Percentiles rank a stretch among this genome's conserved stretches.
Evolutionary conservation across 345 rosid species (phyloP).

Genomic region (Lenwebbia sp.): DNA sequence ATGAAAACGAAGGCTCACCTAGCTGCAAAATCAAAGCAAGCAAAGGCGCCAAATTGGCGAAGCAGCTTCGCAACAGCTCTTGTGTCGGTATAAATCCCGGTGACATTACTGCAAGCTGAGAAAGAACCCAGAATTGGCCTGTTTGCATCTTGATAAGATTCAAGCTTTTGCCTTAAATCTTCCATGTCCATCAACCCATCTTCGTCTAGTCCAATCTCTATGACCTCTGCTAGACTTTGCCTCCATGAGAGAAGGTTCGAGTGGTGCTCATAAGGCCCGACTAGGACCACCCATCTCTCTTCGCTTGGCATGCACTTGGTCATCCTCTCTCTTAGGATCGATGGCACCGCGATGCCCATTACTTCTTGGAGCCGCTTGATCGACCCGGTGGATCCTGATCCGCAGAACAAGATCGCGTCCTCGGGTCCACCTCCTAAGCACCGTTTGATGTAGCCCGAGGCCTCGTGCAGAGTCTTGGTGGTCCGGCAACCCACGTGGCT

Average conservation of each 20-base stretch:
- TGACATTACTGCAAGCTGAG: slow-evolving; percentile 61
- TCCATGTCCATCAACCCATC: slow-evolving; percentile 25
- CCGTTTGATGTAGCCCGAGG: slow-evolving; percentile 27
- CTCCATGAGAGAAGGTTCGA: too few relatives aligned
- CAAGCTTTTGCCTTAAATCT: slow-evolving; percentile 15
- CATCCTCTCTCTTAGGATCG: slow-evolving; percentile 20
- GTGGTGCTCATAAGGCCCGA: slow-evolving; percentile 38
- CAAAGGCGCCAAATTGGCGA: slow-evolving; percentile 38
- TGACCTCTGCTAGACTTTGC: slow-evolving; percentile 49
- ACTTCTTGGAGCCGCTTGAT: slow-evolving; percentile 53
- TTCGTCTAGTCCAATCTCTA: slow-evolving; percentile 34
- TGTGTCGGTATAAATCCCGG: slow-evolving; percentile 36
- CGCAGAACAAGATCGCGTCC: slow-evolving; percentile 42
- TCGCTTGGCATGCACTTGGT: slow-evolving; percentile 14
- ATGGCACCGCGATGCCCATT: slow-evolving; percentile 42
- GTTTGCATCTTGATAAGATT: slow-evolving; percentile 6
- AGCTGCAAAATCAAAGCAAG: slow-evolving; percentile 57
- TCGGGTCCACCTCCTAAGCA: slow-evolving; percentile 38
- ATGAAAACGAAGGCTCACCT: slow-evolving; percentile 12
- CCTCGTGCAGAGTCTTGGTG: slow-evolving; percentile 37
- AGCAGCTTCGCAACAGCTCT: slow-evolving; percentile 31
- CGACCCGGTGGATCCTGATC: slow-evolving; percentile 45
- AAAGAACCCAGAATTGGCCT: slow-evolving; percentile 52
- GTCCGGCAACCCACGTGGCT: slow-evolving; percentile 44
- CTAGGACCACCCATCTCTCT: slow-evolving; percentile 46